Conservation (phyloP, 352 stramenopile genomes). For the Globisporangium recalcitrans region DNA sequence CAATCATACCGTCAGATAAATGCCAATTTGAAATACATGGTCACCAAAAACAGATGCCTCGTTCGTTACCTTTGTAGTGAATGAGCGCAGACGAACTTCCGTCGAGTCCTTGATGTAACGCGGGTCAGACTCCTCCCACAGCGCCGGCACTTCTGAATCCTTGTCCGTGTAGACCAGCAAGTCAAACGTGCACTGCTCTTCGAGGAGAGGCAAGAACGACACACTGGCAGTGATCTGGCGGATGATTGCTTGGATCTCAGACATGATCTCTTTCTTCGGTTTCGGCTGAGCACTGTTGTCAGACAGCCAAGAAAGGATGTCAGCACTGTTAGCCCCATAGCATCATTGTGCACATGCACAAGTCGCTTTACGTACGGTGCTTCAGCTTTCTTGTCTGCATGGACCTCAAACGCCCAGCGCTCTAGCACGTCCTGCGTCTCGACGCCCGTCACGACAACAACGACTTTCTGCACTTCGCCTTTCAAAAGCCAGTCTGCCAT, state of each 20-base stretch:
- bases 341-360: neutral
- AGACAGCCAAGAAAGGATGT: neutral
- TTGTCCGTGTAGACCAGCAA: slow-evolving; percentile 98
- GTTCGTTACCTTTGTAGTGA: slow-evolving; percentile 92
- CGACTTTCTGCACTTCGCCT: slow-evolving; percentile 95
- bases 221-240: slow-evolving; percentile 98
- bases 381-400: slow-evolving; percentile 49
- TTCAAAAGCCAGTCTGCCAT: slow-evolving; percentile 91
- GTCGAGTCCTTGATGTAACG: slow-evolving; percentile 96
- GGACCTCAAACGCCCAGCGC: slow-evolving; percentile 98
- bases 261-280: slow-evolving; percentile 93
- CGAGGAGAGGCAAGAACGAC: slow-evolving; percentile 98
- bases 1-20: slow-evolving; percentile 17
- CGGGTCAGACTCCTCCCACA: slow-evolving; percentile 98
- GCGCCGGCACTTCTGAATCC: slow-evolving; percentile 90
- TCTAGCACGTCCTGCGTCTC: slow-evolving; percentile 97
- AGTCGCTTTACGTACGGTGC: slow-evolving; percentile 26
- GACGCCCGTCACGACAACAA: slow-evolving; percentile 97
- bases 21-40: slow-evolving; percentile 12
- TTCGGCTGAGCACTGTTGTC: slow-evolving; percentile 41
- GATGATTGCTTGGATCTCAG: slow-evolving; percentile 99
- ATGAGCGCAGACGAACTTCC: slow-evolving; percentile 97
- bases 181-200: slow-evolving; percentile 98
- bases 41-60: neutral
- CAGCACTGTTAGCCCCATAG: neutral